These are phyloP conservation scores for Phialophora expanda DNA, from an alignment of 2,329 filamentous ascomycete genomes.

Conservation along the genomic window DNA sequence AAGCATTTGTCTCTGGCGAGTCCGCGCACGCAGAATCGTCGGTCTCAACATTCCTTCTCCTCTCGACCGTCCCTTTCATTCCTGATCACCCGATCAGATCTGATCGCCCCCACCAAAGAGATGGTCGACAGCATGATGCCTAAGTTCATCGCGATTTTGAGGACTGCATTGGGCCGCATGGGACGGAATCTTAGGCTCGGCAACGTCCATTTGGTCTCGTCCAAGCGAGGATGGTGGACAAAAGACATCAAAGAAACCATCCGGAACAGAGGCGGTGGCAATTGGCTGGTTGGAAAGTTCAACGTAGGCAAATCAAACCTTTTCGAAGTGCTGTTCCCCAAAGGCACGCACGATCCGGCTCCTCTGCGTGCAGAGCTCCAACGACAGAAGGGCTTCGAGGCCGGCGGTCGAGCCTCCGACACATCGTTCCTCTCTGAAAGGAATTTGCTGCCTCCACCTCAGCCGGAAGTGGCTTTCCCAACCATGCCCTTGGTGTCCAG, in stretches of 20 bases:
- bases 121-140: conserved; percentile 87
- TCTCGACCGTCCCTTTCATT: conserved; percentile 71
- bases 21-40: conserved; percentile 78
- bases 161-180: conserved; percentile 72
- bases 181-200: conserved; percentile 78
- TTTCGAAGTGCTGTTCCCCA: conserved; percentile 84
- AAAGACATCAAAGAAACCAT: conserved; percentile 84
- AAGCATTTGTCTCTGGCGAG: conserved; percentile 72
- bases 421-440: conserved; percentile 40
- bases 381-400: conserved; percentile 41
- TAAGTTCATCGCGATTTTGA: conserved; percentile 76
- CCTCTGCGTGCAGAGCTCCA: conserved; percentile 43
- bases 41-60: conserved; percentile 55
- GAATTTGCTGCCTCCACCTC: conserved; percentile 75
- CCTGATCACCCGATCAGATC: conserved; percentile 85
- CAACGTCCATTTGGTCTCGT: conserved; percentile 84
- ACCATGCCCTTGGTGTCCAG: conserved; percentile 84
- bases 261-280: conserved; percentile 78
- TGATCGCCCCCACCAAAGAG: conserved; percentile 81
- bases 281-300: conserved; percentile 97
- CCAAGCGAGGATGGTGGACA: conserved; percentile 89
- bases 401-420: conserved; percentile 24
- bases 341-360: conserved; percentile 64
- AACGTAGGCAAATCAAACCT: conserved; percentile 97
- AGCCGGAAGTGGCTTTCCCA: conserved; percentile 75